These are phyloP conservation scores for Puccinia coronata DNA, from an alignment of 1,284 basidiomycete genomes.

Conservation along the genomic window DNA sequence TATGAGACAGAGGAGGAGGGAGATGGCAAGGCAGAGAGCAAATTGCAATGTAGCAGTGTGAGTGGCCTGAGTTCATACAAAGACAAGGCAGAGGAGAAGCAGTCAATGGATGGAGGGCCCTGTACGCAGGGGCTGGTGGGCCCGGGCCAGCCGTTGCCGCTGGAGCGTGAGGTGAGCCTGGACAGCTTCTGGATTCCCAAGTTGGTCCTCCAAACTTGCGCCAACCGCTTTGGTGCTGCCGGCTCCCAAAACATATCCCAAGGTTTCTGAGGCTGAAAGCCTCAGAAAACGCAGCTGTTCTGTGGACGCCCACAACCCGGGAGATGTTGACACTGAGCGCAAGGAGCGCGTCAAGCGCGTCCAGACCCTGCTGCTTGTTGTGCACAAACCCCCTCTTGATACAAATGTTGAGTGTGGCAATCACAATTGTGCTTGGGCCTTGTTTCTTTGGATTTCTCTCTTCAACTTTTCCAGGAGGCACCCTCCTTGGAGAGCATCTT, in stretches of 20 bases:
- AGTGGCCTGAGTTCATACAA: conserved; percentile 35
- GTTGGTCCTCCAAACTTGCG: neutral
- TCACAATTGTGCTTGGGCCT: too few relatives aligned
- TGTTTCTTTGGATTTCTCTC: too few relatives aligned
- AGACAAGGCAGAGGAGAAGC: neutral
- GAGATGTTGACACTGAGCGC: neutral
- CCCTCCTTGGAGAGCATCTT: too few relatives aligned
- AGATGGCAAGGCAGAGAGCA: conserved; percentile 1
- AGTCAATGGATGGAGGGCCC: neutral
- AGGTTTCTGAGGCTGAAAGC: too few relatives aligned
- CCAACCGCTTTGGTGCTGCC: too few relatives aligned
- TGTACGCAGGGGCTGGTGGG: conserved; percentile 1
- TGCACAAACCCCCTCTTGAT: neutral
- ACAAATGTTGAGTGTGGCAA: neutral
- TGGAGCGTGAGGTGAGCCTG: neutral
- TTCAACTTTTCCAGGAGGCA: too few relatives aligned
- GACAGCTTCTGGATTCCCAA: neutral
- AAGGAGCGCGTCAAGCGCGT: neutral
- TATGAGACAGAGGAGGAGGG: conserved; percentile 20
- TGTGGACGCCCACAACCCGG: neutral
- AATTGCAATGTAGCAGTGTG: conserved; percentile 39
- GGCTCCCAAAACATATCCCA: conserved; percentile 20
- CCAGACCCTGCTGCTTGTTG: conserved; percentile 8
- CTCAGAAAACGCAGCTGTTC: conserved; percentile 43
- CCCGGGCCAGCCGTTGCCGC: neutral